phyloP scores from a whole-genome alignment of 495 filamentous ascomycete genomes.

The Neurospora discreta region DNA sequence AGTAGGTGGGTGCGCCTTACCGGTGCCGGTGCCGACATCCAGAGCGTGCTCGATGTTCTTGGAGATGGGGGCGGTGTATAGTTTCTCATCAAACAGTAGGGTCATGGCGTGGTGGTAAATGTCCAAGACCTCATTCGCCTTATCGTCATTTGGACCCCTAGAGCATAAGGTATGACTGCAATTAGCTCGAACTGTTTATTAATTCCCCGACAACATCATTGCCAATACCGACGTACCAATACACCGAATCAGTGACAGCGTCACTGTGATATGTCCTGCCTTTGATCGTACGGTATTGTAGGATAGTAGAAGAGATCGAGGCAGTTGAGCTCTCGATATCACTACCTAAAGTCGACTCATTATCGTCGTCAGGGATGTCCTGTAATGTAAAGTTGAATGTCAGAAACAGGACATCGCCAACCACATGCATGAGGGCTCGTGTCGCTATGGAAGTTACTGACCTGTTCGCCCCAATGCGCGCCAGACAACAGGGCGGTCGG shows the following conservation, averaged over 20 bases:
- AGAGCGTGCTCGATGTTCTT: constrained; percentile 35
- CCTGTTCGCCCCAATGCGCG: not conserved
- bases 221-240: constrained; percentile 13
- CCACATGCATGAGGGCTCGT: not conserved
- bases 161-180: not conserved
- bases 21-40: constrained; percentile 52
- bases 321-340: constrained; percentile 12
- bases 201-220: not conserved
- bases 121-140: constrained; percentile 22
- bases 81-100: constrained; percentile 33
- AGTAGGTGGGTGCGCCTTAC: constrained; percentile 2
- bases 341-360: constrained; percentile 26
- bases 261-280: constrained; percentile 20
- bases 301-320: constrained; percentile 26
- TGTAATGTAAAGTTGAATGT: not conserved
- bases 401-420: not conserved
- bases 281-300: constrained; percentile 22
- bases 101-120: constrained; percentile 20
- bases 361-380: constrained; percentile 15
- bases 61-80: constrained; percentile 44
- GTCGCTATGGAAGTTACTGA: not conserved
- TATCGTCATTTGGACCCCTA: constrained; percentile 24
- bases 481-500: not conserved
- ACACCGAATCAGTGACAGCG: constrained; percentile 8
- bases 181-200: too few species aligned